Evolutionary conservation across 805 yeast species (phyloP), one percentile per base, ranked within the genome.

Genomic region (Pichia heedii): DNA sequence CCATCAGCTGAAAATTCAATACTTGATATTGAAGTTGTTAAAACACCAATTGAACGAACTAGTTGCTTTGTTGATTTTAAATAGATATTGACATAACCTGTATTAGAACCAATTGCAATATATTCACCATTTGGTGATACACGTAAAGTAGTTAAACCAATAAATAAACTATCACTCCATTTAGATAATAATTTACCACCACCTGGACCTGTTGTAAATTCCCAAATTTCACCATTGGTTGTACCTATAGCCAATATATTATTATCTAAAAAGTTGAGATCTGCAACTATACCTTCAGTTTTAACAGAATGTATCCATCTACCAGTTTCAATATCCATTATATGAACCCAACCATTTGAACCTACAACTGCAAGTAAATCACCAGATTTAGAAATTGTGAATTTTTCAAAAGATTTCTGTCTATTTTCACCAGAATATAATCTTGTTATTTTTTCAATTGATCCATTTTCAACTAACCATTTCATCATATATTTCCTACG

Each of bases 401-500:
- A 90, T 54, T 81, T 74, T 61, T 93, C 98, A 72, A 88, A 86
- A 10, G 94, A 81, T 52, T 76, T 74, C 67, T 90, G 97, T 30
- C 81, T 77, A 30, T 73, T 67, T 57, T 86, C 96, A 56, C 89
- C 95, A 4, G 98, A 98, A 60, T 89, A 90, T 71, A 90, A 65
- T 62, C 96, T 77, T 42, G 84, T 77, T 34, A 93, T 78, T 64
- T 89, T 93, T 51, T 88, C 95, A 36, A 88, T 77, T 2, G 74
- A 66, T 15, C 77, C 76, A 42, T 47, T 50, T 42, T 61, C 59
- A 40, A 93, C 69, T 61, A 88, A 89, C 96, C 97, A 89, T 39
- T 87, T 80, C 65, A 84, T 86, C 86, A 93, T 81, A 59, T 81
- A 89, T 45, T 85, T 74, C 67, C 98, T 77, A 66, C 97, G 78